These are phyloP conservation scores for Fusarium decemcellulare DNA, from an alignment of 2,329 filamentous ascomycete species.

Conservation along the genomic window DNA sequence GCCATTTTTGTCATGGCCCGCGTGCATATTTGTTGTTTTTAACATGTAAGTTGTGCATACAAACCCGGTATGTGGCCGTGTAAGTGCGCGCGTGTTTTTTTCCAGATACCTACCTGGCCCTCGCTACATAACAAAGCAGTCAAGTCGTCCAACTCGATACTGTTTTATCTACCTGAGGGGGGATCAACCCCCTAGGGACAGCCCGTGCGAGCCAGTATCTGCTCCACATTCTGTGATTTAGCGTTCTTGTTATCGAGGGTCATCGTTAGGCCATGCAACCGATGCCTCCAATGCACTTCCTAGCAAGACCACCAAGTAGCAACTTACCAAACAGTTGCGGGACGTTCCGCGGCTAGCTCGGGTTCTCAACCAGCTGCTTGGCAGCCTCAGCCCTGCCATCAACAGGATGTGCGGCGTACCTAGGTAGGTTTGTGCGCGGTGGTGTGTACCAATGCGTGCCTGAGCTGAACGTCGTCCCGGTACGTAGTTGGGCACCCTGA, in stretches of 20 bases:
- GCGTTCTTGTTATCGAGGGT: background rate
- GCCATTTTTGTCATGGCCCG: slow-evolving; percentile 24
- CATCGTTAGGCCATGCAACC: slow-evolving; percentile 3
- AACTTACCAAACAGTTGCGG: slow-evolving; percentile 29
- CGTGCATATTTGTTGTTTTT: slow-evolving; percentile 35
- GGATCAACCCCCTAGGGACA: background rate
- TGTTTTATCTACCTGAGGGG: background rate
- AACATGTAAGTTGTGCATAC: slow-evolving; percentile 23
- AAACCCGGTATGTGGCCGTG: slow-evolving; percentile 5
- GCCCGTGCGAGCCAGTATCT: background rate
- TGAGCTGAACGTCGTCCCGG: background rate
- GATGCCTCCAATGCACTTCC: slow-evolving; percentile 13
- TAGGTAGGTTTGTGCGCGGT: background rate
- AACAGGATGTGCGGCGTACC: background rate
- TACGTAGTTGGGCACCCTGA: background rate
- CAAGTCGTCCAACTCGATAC: background rate
- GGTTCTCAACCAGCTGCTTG: background rate
- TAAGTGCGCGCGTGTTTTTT: slow-evolving; percentile 8
- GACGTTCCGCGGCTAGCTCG: slow-evolving; percentile 42
- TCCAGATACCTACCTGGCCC: background rate
- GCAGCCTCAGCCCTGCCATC: slow-evolving; percentile 13
- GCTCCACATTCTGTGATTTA: background rate
- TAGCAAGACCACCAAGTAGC: slow-evolving; percentile 15
- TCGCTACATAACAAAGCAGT: background rate
- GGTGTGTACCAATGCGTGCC: slow-evolving; percentile 2